Conservation (phyloP, 1,139 yeast genomes). For the Pichia sp. region DNA sequence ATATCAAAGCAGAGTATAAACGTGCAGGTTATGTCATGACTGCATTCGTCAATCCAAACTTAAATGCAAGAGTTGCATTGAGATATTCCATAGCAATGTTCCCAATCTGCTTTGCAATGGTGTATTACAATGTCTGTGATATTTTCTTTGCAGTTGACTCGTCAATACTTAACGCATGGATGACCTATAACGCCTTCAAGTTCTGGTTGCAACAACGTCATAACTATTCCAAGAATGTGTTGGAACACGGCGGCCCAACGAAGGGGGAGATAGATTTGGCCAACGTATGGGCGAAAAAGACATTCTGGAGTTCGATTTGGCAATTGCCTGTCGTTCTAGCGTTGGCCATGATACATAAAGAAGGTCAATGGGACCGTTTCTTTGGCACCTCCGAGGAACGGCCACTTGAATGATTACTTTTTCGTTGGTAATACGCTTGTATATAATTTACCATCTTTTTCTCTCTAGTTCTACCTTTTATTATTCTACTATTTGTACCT, state of each 20-base stretch:
- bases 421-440: neutral
- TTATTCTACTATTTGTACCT: neutral
- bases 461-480: neutral
- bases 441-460: neutral
- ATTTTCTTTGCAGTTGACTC: constrained; percentile 77
- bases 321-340: constrained; percentile 88
- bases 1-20: constrained; percentile 80
- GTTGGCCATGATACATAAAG: constrained; percentile 90
- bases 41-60: constrained; percentile 84
- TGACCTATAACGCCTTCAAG: constrained; percentile 69
- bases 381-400: constrained; percentile 27
- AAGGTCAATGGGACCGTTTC: constrained; percentile 90
- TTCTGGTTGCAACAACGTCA: constrained; percentile 77
- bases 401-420: constrained; percentile 4
- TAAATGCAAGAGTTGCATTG: constrained; percentile 90
- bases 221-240: constrained; percentile 42
- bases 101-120: constrained; percentile 82
- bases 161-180: constrained; percentile 78
- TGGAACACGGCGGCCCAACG: constrained; percentile 38
- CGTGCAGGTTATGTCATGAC: constrained; percentile 96
- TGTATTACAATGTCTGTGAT: constrained; percentile 80
- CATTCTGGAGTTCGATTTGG: constrained; percentile 94
- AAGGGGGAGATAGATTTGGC: constrained; percentile 56
- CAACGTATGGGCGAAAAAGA: constrained; percentile 66
- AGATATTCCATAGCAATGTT: constrained; percentile 87